Evolutionary conservation across 768 basidiomycete genomes (phyloP).

Genomic region (Cystobasidium tubakii): DNA sequence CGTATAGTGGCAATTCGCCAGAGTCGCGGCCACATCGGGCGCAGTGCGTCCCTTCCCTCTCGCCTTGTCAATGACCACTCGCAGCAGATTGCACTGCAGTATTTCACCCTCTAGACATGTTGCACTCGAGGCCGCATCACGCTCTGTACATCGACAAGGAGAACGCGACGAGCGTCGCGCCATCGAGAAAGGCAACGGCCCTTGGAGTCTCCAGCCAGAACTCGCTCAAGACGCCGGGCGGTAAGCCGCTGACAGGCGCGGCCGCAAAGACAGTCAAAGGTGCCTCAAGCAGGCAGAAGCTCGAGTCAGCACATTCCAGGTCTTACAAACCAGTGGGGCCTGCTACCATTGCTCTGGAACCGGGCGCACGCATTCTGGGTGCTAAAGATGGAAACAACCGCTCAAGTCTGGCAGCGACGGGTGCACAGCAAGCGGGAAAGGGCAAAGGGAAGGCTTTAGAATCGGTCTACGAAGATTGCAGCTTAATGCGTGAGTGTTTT

Average conservation of each 20-base stretch:
- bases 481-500: background rate
- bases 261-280: background rate
- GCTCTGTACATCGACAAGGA: constrained; percentile 25
- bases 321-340: background rate
- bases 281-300: background rate
- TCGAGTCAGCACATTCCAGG: background rate
- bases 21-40: too few species aligned
- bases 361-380: constrained; percentile 24
- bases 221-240: constrained; percentile 12
- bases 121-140: background rate
- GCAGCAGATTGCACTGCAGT: background rate
- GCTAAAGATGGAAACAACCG: constrained; percentile 32
- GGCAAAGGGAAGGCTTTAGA: background rate
- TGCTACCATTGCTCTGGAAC: constrained; percentile 14
- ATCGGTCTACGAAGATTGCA: background rate
- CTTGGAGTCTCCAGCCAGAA: background rate
- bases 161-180: background rate
- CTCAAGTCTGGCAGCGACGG: background rate
- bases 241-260: background rate
- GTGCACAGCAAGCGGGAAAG: background rate
- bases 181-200: background rate
- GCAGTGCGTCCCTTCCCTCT: too few species aligned
- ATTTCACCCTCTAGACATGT: background rate
- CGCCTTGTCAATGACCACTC: background rate
- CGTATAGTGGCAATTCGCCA: too few species aligned